Evolutionary conservation across 2,329 filamentous ascomycete species (phyloP), one percentile per base, ranked within the genome.

Genomic region (Colletotrichum salicis): DNA sequence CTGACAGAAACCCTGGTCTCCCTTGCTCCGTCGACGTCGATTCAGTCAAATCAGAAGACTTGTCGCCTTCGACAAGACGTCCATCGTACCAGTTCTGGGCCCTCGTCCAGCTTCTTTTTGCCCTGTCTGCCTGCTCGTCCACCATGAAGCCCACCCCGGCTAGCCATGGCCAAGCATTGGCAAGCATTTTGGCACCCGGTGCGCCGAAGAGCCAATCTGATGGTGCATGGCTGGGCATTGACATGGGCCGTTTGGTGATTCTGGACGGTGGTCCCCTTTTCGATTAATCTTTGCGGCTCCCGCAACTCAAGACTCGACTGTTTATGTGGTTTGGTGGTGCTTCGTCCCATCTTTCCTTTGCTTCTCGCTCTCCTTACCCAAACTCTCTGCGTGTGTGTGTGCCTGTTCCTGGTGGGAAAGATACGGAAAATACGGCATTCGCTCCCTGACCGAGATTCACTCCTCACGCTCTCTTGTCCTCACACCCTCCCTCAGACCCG

Each of bases 41-140:
- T 60, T 60, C 37, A 31, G 37, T 45, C 55, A 48, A 37, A 56
- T 29, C 54, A 24, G 41, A 48, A 45, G 54, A n/a, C 33, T 5
- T 51, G 24, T 27, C 27, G n/a, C 24, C 59, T 48, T 45, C 19
- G 35, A 55, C n/a, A 22, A 57, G 54, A 33, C 54, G 29, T 24
- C 15, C 51, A 74, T 74, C 67, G 73, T 71, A 71, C 71, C 73
- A 74, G 63, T 59, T 58, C 57, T 37, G 22, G 51, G 41, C 58
- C 27, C 22, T n/a, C 27, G 12, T 48, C 19, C 58, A 45, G 33
- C 31, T 31, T 22, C 51, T 37, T 45, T 45, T 63, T 19, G 33
- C 11, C 24, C 31, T 56, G 41, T 48, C 58, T 51, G 11, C 22
- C 37, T 35, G 15, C 35, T 45, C 37, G 24, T 56, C 29, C 24